Evolutionary conservation across 1,284 basidiomycete species (phyloP), one percentile per base, ranked within the genome.

Genomic region (Fomitopsis schrenkii): DNA sequence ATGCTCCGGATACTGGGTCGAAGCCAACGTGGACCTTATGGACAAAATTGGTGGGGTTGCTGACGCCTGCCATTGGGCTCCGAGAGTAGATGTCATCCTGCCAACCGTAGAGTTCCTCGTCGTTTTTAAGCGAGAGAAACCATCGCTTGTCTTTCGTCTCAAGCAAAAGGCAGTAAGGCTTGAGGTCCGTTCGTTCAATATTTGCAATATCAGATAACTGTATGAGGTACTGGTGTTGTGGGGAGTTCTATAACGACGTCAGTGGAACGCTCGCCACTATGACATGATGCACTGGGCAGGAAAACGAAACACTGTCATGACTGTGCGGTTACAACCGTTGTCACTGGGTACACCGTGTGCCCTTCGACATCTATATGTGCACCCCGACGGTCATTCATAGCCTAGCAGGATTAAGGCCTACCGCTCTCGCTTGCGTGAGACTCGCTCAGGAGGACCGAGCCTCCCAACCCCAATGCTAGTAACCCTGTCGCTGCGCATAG

Each of bases 21-120:
- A 97, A 98, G 6, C 96, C 96, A 63, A 99, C 97, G 75, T 99
- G 97, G 2, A 98, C 95, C 74, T 97, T 94, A 78, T 98, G 97
- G 0, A 97, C 94, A 72, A 98, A 98, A 77, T 99, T 96, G 17
- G 95, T 98, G 0, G 97, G 97, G 66, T 91, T 91, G 70, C 91
- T 91, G 26, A 97, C 93, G 42, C 95, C 95, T 88, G 95, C 93
- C 54, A 97, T 81, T 0, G 96, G 95, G 67, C 93, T 94, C 58
- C 95, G 86, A 7, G 87, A 88, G 76, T 98, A 98, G 63, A 99
- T 91, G 71, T 97, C 96, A 71, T 99, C 96, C 78, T 95, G 88
- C 96, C 96, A 98, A 33, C 88, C 88, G 71, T 99, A 98, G 15
- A 99, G 84, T 72, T 99, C 97, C 68, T 97, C 93, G 72, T 99